Conservation (phyloP, 139 green algal species). For the Coelastrella sp. region DNA sequence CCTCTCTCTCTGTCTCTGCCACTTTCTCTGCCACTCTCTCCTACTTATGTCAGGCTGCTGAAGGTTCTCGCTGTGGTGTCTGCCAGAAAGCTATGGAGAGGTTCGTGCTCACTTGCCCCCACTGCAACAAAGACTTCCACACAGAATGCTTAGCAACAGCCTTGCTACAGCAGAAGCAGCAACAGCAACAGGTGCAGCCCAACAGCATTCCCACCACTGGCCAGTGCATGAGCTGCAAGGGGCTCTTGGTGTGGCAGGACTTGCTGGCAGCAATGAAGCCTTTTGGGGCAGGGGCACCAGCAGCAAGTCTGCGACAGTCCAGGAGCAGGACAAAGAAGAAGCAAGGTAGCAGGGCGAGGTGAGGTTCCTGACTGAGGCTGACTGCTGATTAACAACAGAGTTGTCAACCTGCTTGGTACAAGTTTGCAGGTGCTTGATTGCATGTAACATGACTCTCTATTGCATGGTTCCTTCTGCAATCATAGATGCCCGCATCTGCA, state of each 20-base stretch:
- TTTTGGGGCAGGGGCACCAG: slow-evolving; percentile 8
- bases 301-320: not conserved
- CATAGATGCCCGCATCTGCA: too few species aligned
- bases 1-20: not conserved
- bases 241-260: not conserved
- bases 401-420: not conserved
- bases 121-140: slow-evolving; percentile 57
- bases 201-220: not conserved
- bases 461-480: not conserved
- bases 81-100: slow-evolving; percentile 54
- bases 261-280: slow-evolving; percentile 38
- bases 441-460: not conserved
- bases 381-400: not conserved
- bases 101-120: slow-evolving; percentile 55
- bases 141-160: slow-evolving; percentile 67
- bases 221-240: slow-evolving; percentile 1
- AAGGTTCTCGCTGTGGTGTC: slow-evolving; percentile 30
- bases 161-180: slow-evolving; percentile 48
- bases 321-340: slow-evolving; percentile 15
- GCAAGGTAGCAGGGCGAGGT: not conserved
- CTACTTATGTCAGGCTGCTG: not conserved
- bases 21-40: not conserved
- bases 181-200: not conserved
- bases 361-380: not conserved
- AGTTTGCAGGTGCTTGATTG: not conserved